Base-by-base conservation (phyloP, 179 eudicot genomes). In the Carnegiea gigantea region DNA sequence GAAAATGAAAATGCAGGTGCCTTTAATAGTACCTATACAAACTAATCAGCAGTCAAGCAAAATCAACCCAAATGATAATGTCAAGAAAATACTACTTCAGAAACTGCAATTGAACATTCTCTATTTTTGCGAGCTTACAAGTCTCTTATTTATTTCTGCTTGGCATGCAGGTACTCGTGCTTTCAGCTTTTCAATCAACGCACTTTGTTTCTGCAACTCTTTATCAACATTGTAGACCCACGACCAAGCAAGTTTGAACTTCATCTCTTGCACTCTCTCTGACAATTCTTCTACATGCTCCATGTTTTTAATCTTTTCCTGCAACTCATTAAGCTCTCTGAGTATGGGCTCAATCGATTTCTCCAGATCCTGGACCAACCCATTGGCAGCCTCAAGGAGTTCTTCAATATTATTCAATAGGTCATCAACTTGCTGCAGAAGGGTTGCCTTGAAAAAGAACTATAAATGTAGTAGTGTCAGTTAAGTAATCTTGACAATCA, bases 371-470 rank as follows among this genome's bases (percentile, higher is more conserved):
- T 77, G 85, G 75, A 97, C 95, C 81, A 84, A 75, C 26, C 79
- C 97, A 79, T 82, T 87, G 54, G 97, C 95, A 51, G 77, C 86
- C 73, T 83, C 91, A 78, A 97, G 86, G 33, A 84, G 88, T n/a
- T 84, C 88, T 68, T 83, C 88, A 48, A 97, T 91, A 77, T 88
- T 89, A 74, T 81, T 84, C 82, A 97, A 73, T n/a, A 97, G 87
- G 67, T 97, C 99, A 65, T 89, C 93, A 87, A 97, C 96, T 85
- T 91, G 98, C 82, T 92, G 92, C 83, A 97, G 98, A 87, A 97
- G 98, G 14, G 98, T 97, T 76, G 98, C 99, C 93, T 92, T 97
- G 92, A 89, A 97, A 88, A 92, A 97, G 82, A 97, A 97, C 99
- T 97, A 92, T 14, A 38, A 54, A 82, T 60, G 59, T 10, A 64